phyloP scores from a whole-genome alignment of 495 filamentous ascomycete genomes.

The Sordaria brevicollis region DNA sequence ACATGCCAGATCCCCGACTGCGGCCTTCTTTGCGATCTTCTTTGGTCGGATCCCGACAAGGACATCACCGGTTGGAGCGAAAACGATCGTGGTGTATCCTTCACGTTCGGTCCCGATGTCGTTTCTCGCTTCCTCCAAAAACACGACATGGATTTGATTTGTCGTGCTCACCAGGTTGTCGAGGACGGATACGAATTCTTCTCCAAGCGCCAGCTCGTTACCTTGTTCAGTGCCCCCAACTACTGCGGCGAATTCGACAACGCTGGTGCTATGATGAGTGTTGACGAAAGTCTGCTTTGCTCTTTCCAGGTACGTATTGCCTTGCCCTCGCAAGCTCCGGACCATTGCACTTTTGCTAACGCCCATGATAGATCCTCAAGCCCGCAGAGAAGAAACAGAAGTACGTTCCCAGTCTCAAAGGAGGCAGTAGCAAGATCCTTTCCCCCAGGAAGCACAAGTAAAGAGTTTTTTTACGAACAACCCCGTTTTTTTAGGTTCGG shows the following conservation, averaged over 20 bases:
- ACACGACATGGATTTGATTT: conserved; percentile 99
- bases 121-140: conserved; percentile 98
- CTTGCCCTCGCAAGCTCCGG: not conserved
- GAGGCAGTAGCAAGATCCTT: conserved; percentile 65
- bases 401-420: conserved; percentile 83
- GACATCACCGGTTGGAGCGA: conserved; percentile 99
- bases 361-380: conserved; percentile 72
- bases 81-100: conserved; percentile 96
- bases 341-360: conserved; percentile 10
- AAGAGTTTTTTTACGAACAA: conserved; percentile 64
- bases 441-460: conserved; percentile 89
- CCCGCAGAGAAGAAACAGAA: conserved; percentile 99
- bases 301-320: conserved; percentile 81
- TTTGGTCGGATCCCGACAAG: conserved; percentile 99
- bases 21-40: conserved; percentile 89
- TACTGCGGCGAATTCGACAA: conserved; percentile 99
- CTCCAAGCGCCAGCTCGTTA: conserved; percentile 95
- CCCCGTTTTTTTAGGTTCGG: conserved; percentile 86
- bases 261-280: conserved; percentile 99
- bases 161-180: conserved; percentile 96
- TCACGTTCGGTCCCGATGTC: conserved; percentile 98
- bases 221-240: conserved; percentile 95
- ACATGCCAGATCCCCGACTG: conserved; percentile 84
- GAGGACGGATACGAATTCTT: conserved; percentile 99
- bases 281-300: conserved; percentile 97